Evolutionary conservation across 139 green algal genomes (phyloP), one percentile per base, ranked within the genome.

Genomic region (Chlorella sp.): DNA sequence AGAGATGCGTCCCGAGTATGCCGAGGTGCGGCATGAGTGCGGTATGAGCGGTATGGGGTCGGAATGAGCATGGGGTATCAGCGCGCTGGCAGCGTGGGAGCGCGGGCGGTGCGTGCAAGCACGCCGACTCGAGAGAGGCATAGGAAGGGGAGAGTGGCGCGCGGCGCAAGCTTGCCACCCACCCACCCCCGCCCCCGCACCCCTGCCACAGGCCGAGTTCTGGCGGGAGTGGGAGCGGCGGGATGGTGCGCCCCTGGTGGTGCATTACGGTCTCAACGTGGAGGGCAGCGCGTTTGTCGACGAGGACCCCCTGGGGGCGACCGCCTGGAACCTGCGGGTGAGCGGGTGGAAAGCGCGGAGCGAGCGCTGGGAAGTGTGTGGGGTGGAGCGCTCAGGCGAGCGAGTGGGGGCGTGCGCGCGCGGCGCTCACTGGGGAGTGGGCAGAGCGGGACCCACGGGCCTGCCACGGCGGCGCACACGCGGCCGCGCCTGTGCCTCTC

Each of bases 261-360:
- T 95, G 0, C 63, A 90, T 68, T 95, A 96, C 66, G 91, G 87
- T 56, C 91, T 89, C 60, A 87, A 96, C 71, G 82, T 95, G 27
- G 89, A 94, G 45, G 91, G 91, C 33, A 91, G 71, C 48, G 87
- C 81, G 6, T 96, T 95, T 71, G 76, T 80, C 8, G 15, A 21
- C 23, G 45, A 70, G 11, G 85, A 91, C 75, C 81, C 82, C 5
- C 58, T 95, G 43, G 84, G 77, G 2, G 33, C 29, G 9, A 83
- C 58, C 14, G 40, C 55, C 25, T 95, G 89, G 90, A 95, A 94
- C 55, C 77, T 94, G 8, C 86, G 83, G 23, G 73, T 88, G 58
- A 58, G 73, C 21, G n/a, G n/a, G n/a, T n/a, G n/a, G n/a, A n/a
- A n/a, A n/a, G n/a, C n/a, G n/a, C n/a, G n/a, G n/a, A n/a, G n/a